Evolutionary conservation across 1,284 basidiomycete genomes (phyloP).

Genomic region (Rhodotorula sp.): DNA sequence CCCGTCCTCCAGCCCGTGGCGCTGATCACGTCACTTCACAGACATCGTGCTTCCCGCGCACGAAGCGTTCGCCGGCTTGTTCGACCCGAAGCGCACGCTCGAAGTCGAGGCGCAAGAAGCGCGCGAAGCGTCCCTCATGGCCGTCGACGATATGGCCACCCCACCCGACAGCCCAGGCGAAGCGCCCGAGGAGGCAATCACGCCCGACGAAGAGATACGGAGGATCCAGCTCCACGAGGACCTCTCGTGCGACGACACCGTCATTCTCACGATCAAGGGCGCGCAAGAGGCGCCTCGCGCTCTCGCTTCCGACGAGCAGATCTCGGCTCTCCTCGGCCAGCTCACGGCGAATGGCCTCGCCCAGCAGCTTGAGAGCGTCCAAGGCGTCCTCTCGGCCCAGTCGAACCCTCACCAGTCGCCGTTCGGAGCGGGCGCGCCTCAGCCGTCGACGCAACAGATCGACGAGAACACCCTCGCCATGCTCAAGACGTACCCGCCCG

Average conservation of each 20-base stretch:
- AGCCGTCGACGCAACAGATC: constrained; percentile 1
- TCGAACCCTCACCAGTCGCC: neutral
- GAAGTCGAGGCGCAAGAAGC: constrained; percentile 6
- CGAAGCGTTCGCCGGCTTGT: constrained; percentile 15
- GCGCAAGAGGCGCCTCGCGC: constrained; percentile 10
- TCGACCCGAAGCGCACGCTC: constrained; percentile 10
- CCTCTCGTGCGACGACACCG: constrained; percentile 5
- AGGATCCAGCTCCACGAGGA: constrained; percentile 9
- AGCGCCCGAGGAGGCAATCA: neutral
- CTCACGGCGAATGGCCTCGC: constrained; percentile 3
- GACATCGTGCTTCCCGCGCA: constrained; percentile 19
- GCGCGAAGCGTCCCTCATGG: constrained; percentile 3
- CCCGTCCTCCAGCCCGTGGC: neutral
- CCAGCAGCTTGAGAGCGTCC: neutral
- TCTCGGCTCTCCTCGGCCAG: constrained; percentile 24
- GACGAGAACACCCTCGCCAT: constrained; percentile 9
- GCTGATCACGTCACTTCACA: neutral
- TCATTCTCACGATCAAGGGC: constrained; percentile 11
- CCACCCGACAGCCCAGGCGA: constrained; percentile 12
- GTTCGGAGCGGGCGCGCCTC: neutral
- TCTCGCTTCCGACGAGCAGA: constrained; percentile 19
- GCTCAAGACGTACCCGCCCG: constrained; percentile 3
- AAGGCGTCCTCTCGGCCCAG: neutral
- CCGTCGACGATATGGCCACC: constrained; percentile 6
- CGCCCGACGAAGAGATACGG: constrained; percentile 8